phyloP scores from a whole-genome alignment of 2,329 filamentous ascomycete species.

The Emericellopsis atlantica region DNA sequence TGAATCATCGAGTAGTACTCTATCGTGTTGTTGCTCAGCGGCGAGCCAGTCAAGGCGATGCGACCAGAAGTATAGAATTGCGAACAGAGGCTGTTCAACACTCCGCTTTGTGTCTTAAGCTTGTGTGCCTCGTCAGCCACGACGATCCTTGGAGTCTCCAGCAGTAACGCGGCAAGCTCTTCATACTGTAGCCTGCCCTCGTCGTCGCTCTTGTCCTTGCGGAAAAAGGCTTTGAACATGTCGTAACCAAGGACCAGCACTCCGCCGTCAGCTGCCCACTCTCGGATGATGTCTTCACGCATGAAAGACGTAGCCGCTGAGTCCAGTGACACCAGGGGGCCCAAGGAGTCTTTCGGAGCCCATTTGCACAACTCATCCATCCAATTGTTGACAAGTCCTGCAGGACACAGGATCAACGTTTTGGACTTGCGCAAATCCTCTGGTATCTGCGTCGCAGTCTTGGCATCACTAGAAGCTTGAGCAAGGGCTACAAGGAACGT shows the following conservation, averaged over 20 bases:
- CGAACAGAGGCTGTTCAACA: constrained; percentile 38
- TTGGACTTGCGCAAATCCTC: constrained; percentile 45
- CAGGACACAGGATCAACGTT: constrained; percentile 64
- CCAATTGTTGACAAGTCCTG: constrained; percentile 73
- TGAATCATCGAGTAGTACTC: constrained; percentile 84
- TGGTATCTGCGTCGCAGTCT: constrained; percentile 56
- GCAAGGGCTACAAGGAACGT: constrained; percentile 67
- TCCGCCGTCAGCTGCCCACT: constrained; percentile 56
- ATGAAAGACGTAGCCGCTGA: constrained; percentile 16
- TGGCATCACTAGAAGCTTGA: constrained; percentile 45
- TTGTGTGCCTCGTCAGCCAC: constrained; percentile 77
- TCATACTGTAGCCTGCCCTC: constrained; percentile 8
- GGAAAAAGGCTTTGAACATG: constrained; percentile 41
- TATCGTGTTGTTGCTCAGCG: constrained; percentile 68
- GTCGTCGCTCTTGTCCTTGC: neutral
- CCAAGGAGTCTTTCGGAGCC: constrained; percentile 45
- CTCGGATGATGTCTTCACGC: constrained; percentile 31
- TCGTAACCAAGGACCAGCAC: constrained; percentile 66
- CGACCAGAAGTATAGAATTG: constrained; percentile 55
- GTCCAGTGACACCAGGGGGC: constrained; percentile 42
- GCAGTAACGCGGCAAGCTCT: constrained; percentile 30
- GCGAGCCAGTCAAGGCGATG: constrained; percentile 79
- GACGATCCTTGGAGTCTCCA: constrained; percentile 55
- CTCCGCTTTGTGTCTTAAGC: constrained; percentile 53
- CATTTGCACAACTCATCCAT: constrained; percentile 61